Percentiles rank a stretch among this genome's conserved stretches.
Conservation (phyloP, 1,139 yeast species). For the Candida tetrigidarum region DNA sequence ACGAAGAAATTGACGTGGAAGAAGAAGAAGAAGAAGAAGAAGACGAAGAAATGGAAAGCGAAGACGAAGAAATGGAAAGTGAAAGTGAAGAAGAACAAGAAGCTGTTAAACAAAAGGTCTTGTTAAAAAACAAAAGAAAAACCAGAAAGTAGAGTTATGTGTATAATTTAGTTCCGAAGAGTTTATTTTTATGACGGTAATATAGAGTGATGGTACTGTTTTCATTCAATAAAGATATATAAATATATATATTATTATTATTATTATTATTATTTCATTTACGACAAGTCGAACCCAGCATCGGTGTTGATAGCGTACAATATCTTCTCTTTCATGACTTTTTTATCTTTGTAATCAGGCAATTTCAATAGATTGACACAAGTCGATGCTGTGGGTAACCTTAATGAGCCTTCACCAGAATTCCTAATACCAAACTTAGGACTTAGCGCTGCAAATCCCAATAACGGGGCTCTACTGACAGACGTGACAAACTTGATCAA, state of each 20-base stretch:
- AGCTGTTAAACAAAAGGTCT: slow-evolving; percentile 69
- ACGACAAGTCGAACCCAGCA: slow-evolving; percentile 84
- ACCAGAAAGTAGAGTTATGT: slow-evolving; percentile 19
- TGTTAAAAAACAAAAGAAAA: slow-evolving; percentile 74
- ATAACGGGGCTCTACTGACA: slow-evolving; percentile 86
- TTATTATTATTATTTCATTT: slow-evolving; percentile 1
- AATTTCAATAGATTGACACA: slow-evolving; percentile 86
- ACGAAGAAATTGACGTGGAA: slow-evolving; percentile 43
- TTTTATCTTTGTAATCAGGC: slow-evolving; percentile 77
- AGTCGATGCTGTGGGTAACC: slow-evolving; percentile 92
- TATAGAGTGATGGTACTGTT: no score
- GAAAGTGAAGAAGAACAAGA: slow-evolving; percentile 37
- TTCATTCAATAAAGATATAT: no score
- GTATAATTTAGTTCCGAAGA: slow-evolving; percentile 2
- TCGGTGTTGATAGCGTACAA: slow-evolving; percentile 78
- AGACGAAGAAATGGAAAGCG: slow-evolving; percentile 41
- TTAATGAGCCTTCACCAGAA: slow-evolving; percentile 55
- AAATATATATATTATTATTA: slow-evolving; percentile 4
- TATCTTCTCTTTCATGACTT: slow-evolving; percentile 60
- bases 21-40: slow-evolving; percentile 29
- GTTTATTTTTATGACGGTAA: background rate
- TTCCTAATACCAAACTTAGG: slow-evolving; percentile 86
- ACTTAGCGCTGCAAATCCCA: slow-evolving; percentile 75
- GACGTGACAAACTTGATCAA: slow-evolving; percentile 89
- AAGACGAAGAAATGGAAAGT: slow-evolving; percentile 48